Evolutionary conservation across 257 asterid species (phyloP), one percentile per base, ranked within the genome.

Genomic region (Solanum dulcamara): DNA sequence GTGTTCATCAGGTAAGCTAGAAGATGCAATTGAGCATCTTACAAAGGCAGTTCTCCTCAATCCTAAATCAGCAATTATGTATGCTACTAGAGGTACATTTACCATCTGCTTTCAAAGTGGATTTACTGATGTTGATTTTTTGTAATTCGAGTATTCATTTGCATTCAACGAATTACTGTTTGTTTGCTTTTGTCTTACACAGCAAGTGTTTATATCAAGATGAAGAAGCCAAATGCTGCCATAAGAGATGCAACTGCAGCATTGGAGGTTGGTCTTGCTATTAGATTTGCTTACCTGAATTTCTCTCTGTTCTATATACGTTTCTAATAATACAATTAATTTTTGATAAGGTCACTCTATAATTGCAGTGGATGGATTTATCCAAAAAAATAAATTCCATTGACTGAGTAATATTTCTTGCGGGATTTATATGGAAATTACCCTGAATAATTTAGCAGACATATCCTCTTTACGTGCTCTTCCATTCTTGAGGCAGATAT

Each of bases 211-310:
- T 95, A 87, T 87, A 92, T 97, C 84, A 97, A 97, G 88, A 92
- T 95, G 98, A 95, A 95, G 94, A 97, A 97, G 68, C 99, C 99
- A 60, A 97, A 92, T 90, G 98, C 99, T 75, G 98, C 99, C 80
- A 92, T 95, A 83, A 91, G 98, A 83, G 99, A 97, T 91, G 98
- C 99, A 74, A 91, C 83, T 84, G 99, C 98, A 24, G 99, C 98
- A 40, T 90, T 97, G 83, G 94, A 97, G 99, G 99, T 97, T 72
- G 67, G 2, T 77, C 26, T 77, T 10, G 15, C 62, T 33, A 32
- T 50, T 22, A 46, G 83, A 77, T 28, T 77, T 77, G 42, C 40
- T 77, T 77, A 20, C 42, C 35, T 75, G 53, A 72, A n/a, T 40
- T 72, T 72, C 33, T 6, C 48, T 70, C 57, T 24, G 38, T 75